Evolutionary conservation across 805 yeast species (phyloP).

Genomic region (Lachancea dasiensis): DNA sequence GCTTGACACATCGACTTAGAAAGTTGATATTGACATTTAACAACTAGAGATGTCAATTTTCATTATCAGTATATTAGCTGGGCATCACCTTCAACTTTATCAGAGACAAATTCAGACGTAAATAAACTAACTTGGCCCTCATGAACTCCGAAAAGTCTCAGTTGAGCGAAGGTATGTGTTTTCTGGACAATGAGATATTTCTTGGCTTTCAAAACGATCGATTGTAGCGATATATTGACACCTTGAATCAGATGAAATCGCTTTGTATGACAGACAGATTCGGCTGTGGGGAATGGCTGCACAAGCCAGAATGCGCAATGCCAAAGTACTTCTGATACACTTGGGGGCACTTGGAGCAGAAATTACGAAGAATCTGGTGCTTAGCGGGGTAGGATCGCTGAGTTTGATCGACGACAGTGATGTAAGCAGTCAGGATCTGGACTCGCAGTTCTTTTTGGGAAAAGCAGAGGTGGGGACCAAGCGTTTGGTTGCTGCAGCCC

Average conservation of each 20-base stretch:
- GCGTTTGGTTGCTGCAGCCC: constrained; percentile 49
- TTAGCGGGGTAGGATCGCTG: constrained; percentile 81
- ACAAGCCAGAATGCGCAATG: constrained; percentile 66
- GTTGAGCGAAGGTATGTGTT: constrained; percentile 10
- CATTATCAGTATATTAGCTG: neutral
- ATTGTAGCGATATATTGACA: neutral
- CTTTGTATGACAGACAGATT: constrained; percentile 90
- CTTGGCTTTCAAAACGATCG: neutral
- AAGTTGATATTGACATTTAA: too few relatives aligned
- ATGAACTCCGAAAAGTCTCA: neutral
- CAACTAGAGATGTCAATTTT: too few relatives aligned
- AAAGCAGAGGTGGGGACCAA: constrained; percentile 48
- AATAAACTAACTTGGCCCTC: neutral
- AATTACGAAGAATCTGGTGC: constrained; percentile 71
- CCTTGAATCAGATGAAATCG: constrained; percentile 62
- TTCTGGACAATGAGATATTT: neutral
- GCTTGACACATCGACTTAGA: too few relatives aligned
- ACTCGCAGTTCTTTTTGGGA: constrained; percentile 67
- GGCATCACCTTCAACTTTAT: too few relatives aligned
- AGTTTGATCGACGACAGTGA: constrained; percentile 57
- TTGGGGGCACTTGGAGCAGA: constrained; percentile 78
- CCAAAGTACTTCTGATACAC: constrained; percentile 64
- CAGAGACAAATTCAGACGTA: too few relatives aligned
- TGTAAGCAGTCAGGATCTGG: constrained; percentile 57
- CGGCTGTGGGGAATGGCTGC: constrained; percentile 95